Conservation (phyloP, 176 grass and related monocot genomes). For the Carex pumila region DNA sequence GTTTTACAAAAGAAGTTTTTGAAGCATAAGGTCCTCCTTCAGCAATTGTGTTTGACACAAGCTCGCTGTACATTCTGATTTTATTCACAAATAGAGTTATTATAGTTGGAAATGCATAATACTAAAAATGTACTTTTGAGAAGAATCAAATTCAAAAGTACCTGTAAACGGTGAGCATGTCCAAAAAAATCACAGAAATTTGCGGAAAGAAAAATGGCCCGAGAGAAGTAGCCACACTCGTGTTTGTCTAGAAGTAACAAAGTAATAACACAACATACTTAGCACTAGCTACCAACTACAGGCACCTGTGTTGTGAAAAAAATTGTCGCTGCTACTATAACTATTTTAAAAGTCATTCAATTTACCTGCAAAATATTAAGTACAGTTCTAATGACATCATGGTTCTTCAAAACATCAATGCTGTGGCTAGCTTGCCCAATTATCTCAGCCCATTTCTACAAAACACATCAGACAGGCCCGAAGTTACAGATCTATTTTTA, state of each 20-base stretch:
- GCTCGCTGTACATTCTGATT: constrained; percentile 98
- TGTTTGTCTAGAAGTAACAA: constrained; percentile 88
- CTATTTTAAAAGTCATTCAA: not conserved
- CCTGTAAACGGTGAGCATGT: constrained; percentile 99
- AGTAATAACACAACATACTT: constrained; percentile 4
- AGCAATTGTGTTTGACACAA: constrained; percentile 92
- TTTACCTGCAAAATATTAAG: constrained; percentile 98
- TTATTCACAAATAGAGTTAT: not conserved
- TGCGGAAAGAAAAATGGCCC: constrained; percentile 93
- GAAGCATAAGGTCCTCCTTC: constrained; percentile 98
- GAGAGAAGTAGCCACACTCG: constrained; percentile 79
- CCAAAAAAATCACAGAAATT: constrained; percentile 90
- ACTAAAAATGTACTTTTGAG: not conserved
- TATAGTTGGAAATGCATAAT: not conserved
- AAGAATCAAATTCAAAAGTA: constrained; percentile 21
- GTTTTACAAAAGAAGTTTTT: constrained; percentile 93
- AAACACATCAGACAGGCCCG: constrained; percentile 10
- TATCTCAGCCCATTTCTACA: constrained; percentile 99
- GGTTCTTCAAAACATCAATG: constrained; percentile 96
- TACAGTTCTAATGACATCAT: constrained; percentile 94
- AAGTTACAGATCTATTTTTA: not conserved
- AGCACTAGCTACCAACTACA: constrained; percentile 9
- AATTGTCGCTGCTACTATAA: not conserved
- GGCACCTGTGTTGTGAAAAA: not conserved
- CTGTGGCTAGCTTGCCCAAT: constrained; percentile 94